These are phyloP conservation scores for Camelina hispida DNA, from an alignment of 345 rosid species.

Conservation along the genomic window DNA sequence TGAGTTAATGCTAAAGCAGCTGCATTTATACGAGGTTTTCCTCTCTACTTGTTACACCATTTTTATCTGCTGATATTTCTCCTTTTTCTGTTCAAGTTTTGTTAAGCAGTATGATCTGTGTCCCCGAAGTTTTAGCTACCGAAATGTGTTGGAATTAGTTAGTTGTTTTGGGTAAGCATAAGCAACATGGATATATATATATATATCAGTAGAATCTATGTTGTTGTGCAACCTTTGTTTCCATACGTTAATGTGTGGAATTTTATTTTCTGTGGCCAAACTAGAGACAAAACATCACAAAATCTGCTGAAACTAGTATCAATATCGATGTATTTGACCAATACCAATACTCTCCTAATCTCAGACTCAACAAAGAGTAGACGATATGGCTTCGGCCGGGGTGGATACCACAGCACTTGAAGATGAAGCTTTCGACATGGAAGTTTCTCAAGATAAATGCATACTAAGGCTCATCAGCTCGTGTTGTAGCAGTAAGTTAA, in stretches of 20 bases:
- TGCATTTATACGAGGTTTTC: constrained; percentile 70
- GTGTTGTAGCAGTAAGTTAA: constrained; percentile 84
- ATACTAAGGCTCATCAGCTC: constrained; percentile 85
- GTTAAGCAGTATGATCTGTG: constrained; percentile 11
- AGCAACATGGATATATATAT: background rate
- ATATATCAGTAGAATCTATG: background rate
- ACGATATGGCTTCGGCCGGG: constrained; percentile 56
- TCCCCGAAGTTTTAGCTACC: constrained; percentile 4
- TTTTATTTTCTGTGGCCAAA: too few species aligned
- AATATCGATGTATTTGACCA: background rate
- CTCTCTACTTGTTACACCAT: background rate
- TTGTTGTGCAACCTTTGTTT: background rate
- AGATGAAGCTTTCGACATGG: constrained; percentile 77
- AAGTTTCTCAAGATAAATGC: constrained; percentile 92
- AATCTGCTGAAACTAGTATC: constrained; percentile 1
- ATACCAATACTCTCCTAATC: constrained; percentile 17
- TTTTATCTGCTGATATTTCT: too few species aligned
- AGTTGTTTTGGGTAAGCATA: constrained; percentile 16
- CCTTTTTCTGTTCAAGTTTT: too few species aligned
- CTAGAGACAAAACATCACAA: background rate
- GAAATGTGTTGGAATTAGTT: background rate
- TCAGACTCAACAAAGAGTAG: constrained; percentile 76
- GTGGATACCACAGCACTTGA: constrained; percentile 65
- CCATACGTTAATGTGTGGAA: background rate
- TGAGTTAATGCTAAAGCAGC: constrained; percentile 75